Conservation (phyloP, 345 rosid species). For the Draba incana region DNA sequence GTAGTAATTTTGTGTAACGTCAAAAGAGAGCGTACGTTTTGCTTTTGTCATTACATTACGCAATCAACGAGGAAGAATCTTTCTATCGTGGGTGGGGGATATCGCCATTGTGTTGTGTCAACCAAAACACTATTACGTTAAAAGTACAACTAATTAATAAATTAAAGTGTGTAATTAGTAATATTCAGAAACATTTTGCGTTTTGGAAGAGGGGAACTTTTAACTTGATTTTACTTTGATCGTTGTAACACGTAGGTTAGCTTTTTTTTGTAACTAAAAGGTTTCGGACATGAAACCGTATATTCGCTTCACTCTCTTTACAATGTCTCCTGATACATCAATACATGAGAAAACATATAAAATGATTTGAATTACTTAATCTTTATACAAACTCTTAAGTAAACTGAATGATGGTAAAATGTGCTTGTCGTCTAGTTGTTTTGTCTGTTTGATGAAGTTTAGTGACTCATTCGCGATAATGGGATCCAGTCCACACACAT, state of each 20-base stretch:
- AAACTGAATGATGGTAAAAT: background rate
- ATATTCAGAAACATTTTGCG: too few species aligned
- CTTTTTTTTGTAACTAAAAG: too few species aligned
- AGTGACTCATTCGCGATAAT: conserved; percentile 24
- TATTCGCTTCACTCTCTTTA: too few species aligned
- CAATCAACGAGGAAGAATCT: conserved; percentile 39
- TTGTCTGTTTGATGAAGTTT: conserved; percentile 27
- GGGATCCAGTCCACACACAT: conserved; percentile 29
- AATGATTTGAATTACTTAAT: background rate
- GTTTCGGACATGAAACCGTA: too few species aligned
- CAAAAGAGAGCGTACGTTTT: conserved; percentile 35
- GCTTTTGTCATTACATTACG: conserved; percentile 38
- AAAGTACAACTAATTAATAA: background rate
- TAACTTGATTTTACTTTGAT: background rate
- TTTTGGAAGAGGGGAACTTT: background rate
- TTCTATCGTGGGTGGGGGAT: conserved; percentile 28
- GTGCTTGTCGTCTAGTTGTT: conserved; percentile 29
- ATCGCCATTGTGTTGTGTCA: conserved; percentile 13
- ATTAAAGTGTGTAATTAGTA: background rate
- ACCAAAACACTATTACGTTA: conserved; percentile 10
- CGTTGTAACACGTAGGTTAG: too few species aligned
- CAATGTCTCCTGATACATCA: too few species aligned
- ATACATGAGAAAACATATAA: too few species aligned
- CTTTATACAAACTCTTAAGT: background rate
- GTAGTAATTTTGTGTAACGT: conserved; percentile 21